Base-by-base conservation (phyloP, 371 early-diverging fungal genomes). In the Rhizopus arrhizus region DNA sequence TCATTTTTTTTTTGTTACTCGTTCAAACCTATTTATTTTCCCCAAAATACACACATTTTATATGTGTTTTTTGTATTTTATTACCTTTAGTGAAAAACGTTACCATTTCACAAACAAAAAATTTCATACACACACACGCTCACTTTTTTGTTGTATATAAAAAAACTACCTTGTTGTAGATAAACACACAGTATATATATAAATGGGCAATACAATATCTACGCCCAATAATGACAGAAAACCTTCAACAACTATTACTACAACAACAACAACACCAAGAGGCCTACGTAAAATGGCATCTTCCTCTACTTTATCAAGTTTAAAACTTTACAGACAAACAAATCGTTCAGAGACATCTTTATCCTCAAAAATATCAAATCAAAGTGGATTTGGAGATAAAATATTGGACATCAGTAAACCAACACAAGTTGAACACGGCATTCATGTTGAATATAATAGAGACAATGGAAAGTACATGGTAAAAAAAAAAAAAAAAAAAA, bases 371-470 rank as follows among this genome's bases (percentile, higher is more conserved):
- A 53, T 75, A 10, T 75, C 76, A 3, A 73, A 64, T 52, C 62
- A 68, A n/a, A 63, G 61, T 38, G 66, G 59, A 9, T 69, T 66
- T 66, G 66, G 69, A 1, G 82, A 81, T 59, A 84, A 79, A 57
- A 79, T 84, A 61, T 58, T 84, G 34, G 81, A 81, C 64, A 87
- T 87, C 36, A 78, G 87, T 36, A 80, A 82, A 38, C 87, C 87
- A 8, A 87, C 87, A 1, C 80, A 82, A 54, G 78, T 87, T 47
- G 85, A 87, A 58, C 87, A 87, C 54, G 85, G 87, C 11, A 84
- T 87, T 64, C 87, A 87, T 73, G 85, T 87, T 6, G 87, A 85
- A 47, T 87, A 80, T 60, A 80, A 87, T 56, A 69, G 66, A 45
- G 75, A 82, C 31, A 80, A 80, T 55, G 85, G 85, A 38, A 82